Evolutionary conservation across 805 yeast genomes (phyloP), one percentile per base, ranked within the genome.

Genomic region (Clavispora fructus): DNA sequence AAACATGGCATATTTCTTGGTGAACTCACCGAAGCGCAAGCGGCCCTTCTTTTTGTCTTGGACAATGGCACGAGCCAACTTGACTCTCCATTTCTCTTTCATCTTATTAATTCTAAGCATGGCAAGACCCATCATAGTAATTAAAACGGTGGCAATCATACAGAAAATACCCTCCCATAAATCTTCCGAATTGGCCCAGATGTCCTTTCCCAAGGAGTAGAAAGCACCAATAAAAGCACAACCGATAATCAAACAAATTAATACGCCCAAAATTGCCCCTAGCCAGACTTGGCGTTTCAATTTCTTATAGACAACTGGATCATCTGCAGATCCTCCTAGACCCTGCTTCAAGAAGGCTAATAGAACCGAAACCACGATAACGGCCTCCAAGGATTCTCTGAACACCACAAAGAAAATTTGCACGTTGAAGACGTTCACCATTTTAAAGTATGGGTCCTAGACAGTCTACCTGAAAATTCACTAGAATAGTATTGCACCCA

Each of bases 161-260:
- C 95, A 87, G 64, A 92, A 90, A 47, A 88, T 75, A 73, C 97
- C 98, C 77, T 92, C 99, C 98, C 98, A 92, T 46, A 92, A 67
- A 65, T 92, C 97, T 67, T 92, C 99, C 19, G 96, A 82, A 9
- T 67, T 63, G 42, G 92, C 75, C 87, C 96, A 92, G 53, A 92
- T 78, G 77, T 92, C 95, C 45, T 79, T 79, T 52, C 85, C 83
- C 43, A 86, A 74, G 33, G 86, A 70, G 65, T 92, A 92, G 73
- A 88, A 92, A 17, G 90, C 90, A 68, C 96, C 99, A 63, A 92
- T 91, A 70, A 92, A 91, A 46, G 89, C 96, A 69, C 87, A 85
- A 65, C 99, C 99, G 53, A 92, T 73, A 46, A 80, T 75, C 42
- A 92, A 59, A 84, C 98, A 92, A 42, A 88, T 66, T 26, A 86